phyloP scores from a whole-genome alignment of 1,139 yeast species.

The Suhomyces guaymorum region DNA sequence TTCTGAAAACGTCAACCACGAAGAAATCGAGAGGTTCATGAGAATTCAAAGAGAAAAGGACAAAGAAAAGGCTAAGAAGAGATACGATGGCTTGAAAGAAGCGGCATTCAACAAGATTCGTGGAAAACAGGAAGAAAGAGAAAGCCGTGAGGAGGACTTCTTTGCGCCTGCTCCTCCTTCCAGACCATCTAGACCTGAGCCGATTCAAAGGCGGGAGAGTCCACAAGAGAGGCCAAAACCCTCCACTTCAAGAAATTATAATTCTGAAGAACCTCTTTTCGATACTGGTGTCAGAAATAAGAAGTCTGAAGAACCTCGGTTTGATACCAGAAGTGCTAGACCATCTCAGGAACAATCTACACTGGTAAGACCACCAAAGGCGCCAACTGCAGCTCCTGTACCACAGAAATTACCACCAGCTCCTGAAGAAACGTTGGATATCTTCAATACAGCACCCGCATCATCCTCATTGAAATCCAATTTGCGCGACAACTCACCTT shows the following conservation, averaged over 20 bases:
- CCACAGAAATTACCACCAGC: background rate
- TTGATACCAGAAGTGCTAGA: too few relatives aligned
- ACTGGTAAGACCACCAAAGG: too few relatives aligned
- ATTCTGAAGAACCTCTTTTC: too few relatives aligned
- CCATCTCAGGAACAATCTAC: too few relatives aligned
- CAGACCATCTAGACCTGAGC: too few relatives aligned
- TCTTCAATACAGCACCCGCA: conserved; percentile 10
- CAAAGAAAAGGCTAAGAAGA: conserved; percentile 32
- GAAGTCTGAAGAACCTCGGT: too few relatives aligned
- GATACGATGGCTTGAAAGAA: conserved; percentile 25
- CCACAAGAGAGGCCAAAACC: too few relatives aligned
- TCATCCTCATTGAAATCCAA: conserved; percentile 8
- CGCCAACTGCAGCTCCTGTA: background rate
- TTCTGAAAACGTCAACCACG: conserved; percentile 46
- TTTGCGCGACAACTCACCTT: conserved; percentile 20
- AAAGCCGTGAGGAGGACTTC: too few relatives aligned
- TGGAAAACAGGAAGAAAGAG: conserved; percentile 5
- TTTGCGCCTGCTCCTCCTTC: too few relatives aligned
- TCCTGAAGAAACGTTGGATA: conserved; percentile 17
- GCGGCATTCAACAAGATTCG: conserved; percentile 22
- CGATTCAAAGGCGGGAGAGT: too few relatives aligned
- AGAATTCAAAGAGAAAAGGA: conserved; percentile 42
- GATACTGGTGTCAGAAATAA: too few relatives aligned
- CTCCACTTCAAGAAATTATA: too few relatives aligned
- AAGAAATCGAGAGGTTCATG: conserved; percentile 43